Percentiles rank a stretch among this genome's conserved stretches.
phyloP scores from a whole-genome alignment of 768 basidiomycete genomes.

The Sistotremastrum niveocremeum region DNA sequence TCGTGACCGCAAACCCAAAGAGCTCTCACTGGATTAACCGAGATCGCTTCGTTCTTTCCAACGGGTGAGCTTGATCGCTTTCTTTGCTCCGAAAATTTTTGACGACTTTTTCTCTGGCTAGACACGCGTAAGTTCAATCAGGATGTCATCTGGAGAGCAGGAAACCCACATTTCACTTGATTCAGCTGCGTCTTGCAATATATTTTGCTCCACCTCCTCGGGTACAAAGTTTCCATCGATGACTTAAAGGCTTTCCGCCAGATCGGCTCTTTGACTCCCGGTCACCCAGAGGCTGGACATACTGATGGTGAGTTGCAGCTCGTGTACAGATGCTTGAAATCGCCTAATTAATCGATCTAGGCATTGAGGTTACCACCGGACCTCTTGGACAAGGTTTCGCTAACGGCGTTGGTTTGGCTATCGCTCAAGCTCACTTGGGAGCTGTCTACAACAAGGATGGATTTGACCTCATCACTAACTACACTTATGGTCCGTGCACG shows the following conservation, averaged over 20 bases:
- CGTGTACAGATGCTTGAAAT: not conserved
- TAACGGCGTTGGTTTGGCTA: conserved; percentile 87
- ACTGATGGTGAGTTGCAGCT: conserved; percentile 35
- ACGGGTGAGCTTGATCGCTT: conserved; percentile 48
- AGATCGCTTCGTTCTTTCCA: conserved; percentile 93
- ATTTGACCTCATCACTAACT: conserved; percentile 73
- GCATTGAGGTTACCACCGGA: conserved; percentile 87
- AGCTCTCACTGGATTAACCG: conserved; percentile 92
- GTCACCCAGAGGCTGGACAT: conserved; percentile 74
- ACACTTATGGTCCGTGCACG: conserved; percentile 60
- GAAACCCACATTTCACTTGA: conserved; percentile 2
- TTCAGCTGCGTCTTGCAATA: conserved; percentile 86
- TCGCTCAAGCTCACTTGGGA: conserved; percentile 81
- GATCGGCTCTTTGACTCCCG: conserved; percentile 78
- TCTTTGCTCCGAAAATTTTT: conserved; percentile 5
- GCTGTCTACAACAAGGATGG: conserved; percentile 84
- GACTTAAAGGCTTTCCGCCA: conserved; percentile 93
- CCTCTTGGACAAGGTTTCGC: conserved; percentile 92
- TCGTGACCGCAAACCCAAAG: conserved; percentile 81
- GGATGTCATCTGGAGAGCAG: not conserved
- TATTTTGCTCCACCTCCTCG: conserved; percentile 78
- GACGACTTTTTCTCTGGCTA: conserved; percentile 15
- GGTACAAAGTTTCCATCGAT: conserved; percentile 84
- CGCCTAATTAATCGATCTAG: conserved; percentile 18
- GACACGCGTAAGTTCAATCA: conserved; percentile 53